Evolutionary conservation across 1,284 basidiomycete species (phyloP), one percentile per base, ranked within the genome.

Genomic region (Sporisorium iseilematis-ciliati): DNA sequence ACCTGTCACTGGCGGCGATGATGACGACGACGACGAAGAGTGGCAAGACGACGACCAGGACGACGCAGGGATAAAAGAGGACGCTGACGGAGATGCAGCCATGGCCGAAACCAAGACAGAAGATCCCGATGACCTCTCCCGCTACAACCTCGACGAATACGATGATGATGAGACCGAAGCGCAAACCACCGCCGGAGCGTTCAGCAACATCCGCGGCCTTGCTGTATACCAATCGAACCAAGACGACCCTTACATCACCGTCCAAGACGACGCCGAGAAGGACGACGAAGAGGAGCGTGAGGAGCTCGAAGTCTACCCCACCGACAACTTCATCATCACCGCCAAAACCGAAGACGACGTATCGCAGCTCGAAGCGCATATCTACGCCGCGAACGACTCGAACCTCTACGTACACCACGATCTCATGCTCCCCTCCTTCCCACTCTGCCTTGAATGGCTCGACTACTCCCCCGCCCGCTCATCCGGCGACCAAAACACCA

Each of bases 401-500:
- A 95, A 94, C 83, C 89, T 99, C 33, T 99, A 96, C 85, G 93
- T 93, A 29, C 97, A 99, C 85, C 97, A 99, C 87, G 97, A 99
- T 86, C 89, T 98, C 82, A 93, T 99, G 91, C 90, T 99, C 18
- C 96, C 96, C 64, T 93, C 94, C 66, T 97, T 98, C 87, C 97
- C 97, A 4, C 91, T 99, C 65, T 98, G 96, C 82, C 91, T 99
- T 65, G 97, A 99, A 89, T 99, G 97, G 97, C 91, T 99, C 74
- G 94, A 99, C 86, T 98, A 95, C 85, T 89, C 91, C 12, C 93
- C 94, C 21, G 88, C 89, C 18, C 75, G 61, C 23, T 31, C 46
- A 2, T 16, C 48, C 7, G 64, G 63, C 18, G 79, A 79, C 31
- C 70, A 70, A 52, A 81, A 76, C 56, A 12, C 21, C 10, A 14